A percentile compares a stretch with the other conserved stretches of the same genome.
Conservation (phyloP, 169 alveolate genomes). For the Sarcocystis neurona region DNA sequence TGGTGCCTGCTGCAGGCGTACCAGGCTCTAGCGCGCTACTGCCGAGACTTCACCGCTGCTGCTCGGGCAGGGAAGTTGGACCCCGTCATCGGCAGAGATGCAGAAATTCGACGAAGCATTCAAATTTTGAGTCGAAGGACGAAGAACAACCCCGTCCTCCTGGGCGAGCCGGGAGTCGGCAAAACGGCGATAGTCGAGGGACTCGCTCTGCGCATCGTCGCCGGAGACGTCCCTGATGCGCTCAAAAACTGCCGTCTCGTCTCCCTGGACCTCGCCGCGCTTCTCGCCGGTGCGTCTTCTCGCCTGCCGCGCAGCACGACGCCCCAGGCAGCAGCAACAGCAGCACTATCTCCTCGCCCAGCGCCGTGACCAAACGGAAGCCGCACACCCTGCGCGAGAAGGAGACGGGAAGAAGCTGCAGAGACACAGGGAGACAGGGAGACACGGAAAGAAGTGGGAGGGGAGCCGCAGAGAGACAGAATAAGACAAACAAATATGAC, state of each 20-base stretch:
- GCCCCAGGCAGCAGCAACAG: too few relatives aligned
- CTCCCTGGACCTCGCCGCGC: constrained; percentile 82
- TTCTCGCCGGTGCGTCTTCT: constrained; percentile 81
- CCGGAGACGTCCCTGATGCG: constrained; percentile 89
- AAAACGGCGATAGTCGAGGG: constrained; percentile 90
- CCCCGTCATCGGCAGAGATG: constrained; percentile 89
- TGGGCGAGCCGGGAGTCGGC: constrained; percentile 91
- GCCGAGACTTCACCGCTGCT: constrained; percentile 83
- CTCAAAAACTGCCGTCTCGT: constrained; percentile 79
- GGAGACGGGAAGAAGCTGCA: too few relatives aligned
- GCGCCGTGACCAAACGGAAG: too few relatives aligned
- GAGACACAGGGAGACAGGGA: too few relatives aligned
- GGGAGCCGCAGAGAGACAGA: too few relatives aligned
- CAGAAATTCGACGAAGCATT: constrained; percentile 83
- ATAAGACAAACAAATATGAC: too few relatives aligned
- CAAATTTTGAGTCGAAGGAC: constrained; percentile 85
- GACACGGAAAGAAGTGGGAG: too few relatives aligned
- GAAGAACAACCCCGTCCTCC: constrained; percentile 85
- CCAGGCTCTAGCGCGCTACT: constrained; percentile 76
- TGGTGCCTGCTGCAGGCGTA: constrained; percentile 25
- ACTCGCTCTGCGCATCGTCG: constrained; percentile 83
- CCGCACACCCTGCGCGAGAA: too few relatives aligned
- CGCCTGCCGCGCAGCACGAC: too few relatives aligned
- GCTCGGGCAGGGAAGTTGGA: constrained; percentile 86
- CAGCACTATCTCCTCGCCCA: too few relatives aligned